Conservation (phyloP, 139 green algal genomes). For the Trebouxia sp. region DNA sequence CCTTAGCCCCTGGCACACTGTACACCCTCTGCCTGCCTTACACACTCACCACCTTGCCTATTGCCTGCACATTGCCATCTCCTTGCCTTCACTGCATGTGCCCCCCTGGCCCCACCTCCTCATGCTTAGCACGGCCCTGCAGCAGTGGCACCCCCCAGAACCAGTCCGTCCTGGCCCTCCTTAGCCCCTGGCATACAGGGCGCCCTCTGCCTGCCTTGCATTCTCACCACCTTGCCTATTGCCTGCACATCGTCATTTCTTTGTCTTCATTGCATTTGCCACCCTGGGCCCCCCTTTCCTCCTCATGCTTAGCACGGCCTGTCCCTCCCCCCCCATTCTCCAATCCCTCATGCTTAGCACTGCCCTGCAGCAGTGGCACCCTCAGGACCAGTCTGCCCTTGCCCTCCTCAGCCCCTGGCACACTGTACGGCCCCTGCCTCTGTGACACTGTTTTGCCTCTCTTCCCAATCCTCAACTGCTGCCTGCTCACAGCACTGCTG, state of each 20-base stretch:
- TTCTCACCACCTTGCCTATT: too few species aligned
- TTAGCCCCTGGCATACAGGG: conserved; percentile 80
- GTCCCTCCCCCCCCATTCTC: too few species aligned
- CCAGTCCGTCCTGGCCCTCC: conserved; percentile 45
- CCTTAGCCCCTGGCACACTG: conserved; percentile 83
- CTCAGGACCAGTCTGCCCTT: conserved; percentile 74
- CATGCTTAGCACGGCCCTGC: conserved; percentile 74
- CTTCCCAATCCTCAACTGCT: too few species aligned
- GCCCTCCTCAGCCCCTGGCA: conserved; percentile 88
- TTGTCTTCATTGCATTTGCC: too few species aligned
- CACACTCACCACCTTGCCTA: neutral
- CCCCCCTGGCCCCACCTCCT: too few species aligned
- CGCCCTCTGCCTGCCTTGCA: conserved; percentile 1
- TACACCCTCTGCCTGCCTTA: conserved; percentile 29
- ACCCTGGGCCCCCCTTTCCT: too few species aligned
- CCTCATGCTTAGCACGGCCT: too few species aligned
- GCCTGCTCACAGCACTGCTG: neutral
- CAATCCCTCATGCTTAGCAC: conserved; percentile 78
- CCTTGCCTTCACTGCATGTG: too few species aligned
- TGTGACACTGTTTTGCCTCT: too few species aligned
- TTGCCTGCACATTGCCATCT: too few species aligned
- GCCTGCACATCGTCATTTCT: too few species aligned
- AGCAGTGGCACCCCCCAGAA: conserved; percentile 89
- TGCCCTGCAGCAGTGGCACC: conserved; percentile 85
- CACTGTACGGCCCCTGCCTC: conserved; percentile 38